Evolutionary conservation across 176 grass and related monocot genomes (phyloP).

Genomic region (Zea mays): Zm-B73-REFERENCE-NAM-5.0 NC_050098.1:125304501-125305000

Average conservation of each 20-base stretch:
- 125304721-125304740: constrained; percentile 84
- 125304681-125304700: constrained; percentile 57
- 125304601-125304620: constrained; percentile 69
- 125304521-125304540: constrained; percentile 57
- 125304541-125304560: constrained; percentile 54
- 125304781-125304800: constrained; percentile 63
- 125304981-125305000: constrained; percentile 94
- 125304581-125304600: constrained; percentile 51
- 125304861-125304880: background rate
- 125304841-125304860: background rate
- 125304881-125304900: constrained; percentile 40
- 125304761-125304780: constrained; percentile 76
- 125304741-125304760: constrained; percentile 60
- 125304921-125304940: constrained; percentile 89
- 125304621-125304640: constrained; percentile 84
- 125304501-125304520: constrained; percentile 77
- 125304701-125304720: constrained; percentile 72
- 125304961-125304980: constrained; percentile 94
- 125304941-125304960: constrained; percentile 80
- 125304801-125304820: constrained; percentile 59
- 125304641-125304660: constrained; percentile 90
- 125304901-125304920: constrained; percentile 68
- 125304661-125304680: constrained; percentile 66
- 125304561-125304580: constrained; percentile 69
- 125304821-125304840: constrained; percentile 16